Conservation (phyloP, 2,329 filamentous ascomycete genomes). For the Laburnicola sp. region DNA sequence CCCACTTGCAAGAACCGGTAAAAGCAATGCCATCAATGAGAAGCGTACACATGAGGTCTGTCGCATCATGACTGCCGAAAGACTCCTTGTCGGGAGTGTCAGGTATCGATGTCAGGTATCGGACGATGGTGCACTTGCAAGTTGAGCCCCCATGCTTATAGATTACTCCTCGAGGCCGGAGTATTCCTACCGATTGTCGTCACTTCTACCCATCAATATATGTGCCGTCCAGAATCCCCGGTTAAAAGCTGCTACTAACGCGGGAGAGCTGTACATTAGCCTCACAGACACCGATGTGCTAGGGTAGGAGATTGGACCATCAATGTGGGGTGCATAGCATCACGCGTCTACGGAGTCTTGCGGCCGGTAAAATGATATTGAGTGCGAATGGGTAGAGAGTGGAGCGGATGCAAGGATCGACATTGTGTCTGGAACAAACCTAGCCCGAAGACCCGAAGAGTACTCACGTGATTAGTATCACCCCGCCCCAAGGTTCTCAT, state of each 20-base stretch:
- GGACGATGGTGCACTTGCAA: constrained; percentile 1
- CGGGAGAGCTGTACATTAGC: constrained; percentile 14
- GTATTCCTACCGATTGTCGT: constrained; percentile 2
- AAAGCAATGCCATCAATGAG: constrained; percentile 4
- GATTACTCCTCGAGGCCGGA: constrained; percentile 13
- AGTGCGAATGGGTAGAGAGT: constrained; percentile 5
- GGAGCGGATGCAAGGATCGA: constrained; percentile 3
- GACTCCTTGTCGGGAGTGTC: not conserved
- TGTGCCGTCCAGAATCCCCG: constrained; percentile 17
- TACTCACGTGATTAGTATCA: not conserved
- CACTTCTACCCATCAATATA: not conserved
- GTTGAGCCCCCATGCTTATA: constrained; percentile 16
- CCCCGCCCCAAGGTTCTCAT: not conserved
- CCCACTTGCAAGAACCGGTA: constrained; percentile 6
- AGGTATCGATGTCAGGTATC: not conserved
- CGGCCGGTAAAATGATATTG: constrained; percentile 21
- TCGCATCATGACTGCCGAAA: constrained; percentile 17
- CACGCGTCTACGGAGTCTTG: constrained; percentile 11
- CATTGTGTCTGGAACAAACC: constrained; percentile 2
- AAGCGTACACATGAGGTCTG: not conserved
- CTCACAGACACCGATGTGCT: not conserved
- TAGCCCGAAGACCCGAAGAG: not conserved
- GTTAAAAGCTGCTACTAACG: constrained; percentile 20
- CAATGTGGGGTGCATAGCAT: constrained; percentile 7
- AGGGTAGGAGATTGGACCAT: too few species aligned